A percentile compares a stretch with the other conserved stretches of the same genome.
Evolutionary conservation across 2,329 filamentous ascomycete genomes (phyloP).

Genomic region (Paecilomyces formosus): DNA sequence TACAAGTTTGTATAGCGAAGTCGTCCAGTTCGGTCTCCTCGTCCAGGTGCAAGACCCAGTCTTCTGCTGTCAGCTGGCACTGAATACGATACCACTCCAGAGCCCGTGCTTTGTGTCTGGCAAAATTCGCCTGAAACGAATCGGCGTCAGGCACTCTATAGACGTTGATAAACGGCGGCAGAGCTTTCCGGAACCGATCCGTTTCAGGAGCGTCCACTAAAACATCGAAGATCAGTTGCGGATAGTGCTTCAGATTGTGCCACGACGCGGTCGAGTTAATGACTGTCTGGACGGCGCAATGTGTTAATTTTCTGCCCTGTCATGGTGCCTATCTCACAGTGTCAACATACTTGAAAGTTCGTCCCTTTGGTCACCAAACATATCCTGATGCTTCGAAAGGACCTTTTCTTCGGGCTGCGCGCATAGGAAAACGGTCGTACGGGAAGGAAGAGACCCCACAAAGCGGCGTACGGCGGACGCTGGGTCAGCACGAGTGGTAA

Average conservation of each 20-base stretch:
- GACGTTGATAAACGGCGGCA: slow-evolving; percentile 1
- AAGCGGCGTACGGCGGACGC: slow-evolving; percentile 2
- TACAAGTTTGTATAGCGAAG: slow-evolving; percentile 1
- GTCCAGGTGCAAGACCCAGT: slow-evolving; percentile 10
- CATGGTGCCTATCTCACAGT: not conserved
- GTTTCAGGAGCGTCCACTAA: slow-evolving; percentile 2
- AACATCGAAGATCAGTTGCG: slow-evolving; percentile 4
- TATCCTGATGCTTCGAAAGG: slow-evolving; percentile 1
- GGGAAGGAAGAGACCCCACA: slow-evolving; percentile 3
- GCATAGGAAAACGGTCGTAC: slow-evolving; percentile 4
- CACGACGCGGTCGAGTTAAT: slow-evolving; percentile 3
- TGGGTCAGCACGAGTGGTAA: not conserved
- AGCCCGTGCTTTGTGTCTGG: slow-evolving; percentile 7
- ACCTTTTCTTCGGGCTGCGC: not conserved
- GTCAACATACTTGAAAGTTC: not conserved
- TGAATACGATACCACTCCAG: slow-evolving; percentile 6
- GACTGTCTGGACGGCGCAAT: slow-evolving; percentile 1
- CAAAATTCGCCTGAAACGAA: not conserved
- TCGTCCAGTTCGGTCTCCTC: slow-evolving; percentile 10
- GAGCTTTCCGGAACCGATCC: slow-evolving; percentile 1
- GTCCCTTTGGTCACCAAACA: slow-evolving; percentile 7
- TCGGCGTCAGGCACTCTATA: not conserved
- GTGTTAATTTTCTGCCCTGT: not conserved
- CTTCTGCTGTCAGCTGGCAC: slow-evolving; percentile 3
- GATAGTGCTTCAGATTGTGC: slow-evolving; percentile 2